Evolutionary conservation across 2,329 filamentous ascomycete species (phyloP), one percentile per base, ranked within the genome.

Genomic region (Pochonia chlamydosporia): DNA sequence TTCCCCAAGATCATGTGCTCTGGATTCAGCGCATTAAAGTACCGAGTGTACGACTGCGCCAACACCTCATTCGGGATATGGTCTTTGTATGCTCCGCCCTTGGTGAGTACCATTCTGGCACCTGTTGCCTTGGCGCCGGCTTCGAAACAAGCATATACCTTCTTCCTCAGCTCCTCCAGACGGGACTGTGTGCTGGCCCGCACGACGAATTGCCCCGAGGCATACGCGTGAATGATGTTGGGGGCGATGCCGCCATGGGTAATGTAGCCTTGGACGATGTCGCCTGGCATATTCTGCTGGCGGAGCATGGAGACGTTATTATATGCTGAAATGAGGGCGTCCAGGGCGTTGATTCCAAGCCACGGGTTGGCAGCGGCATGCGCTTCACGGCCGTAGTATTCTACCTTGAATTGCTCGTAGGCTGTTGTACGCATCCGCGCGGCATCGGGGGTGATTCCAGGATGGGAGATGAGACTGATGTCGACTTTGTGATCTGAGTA

Each of bases 281-380:
- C 72, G 8, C 71, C 39, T 0, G 76, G 74, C 60, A 71, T 66
- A 7, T 73, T 70, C 59, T 81, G 78, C 61, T 81, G 77, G 4
- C 78, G 70, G 24, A 81, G 66, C 9, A 75, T 64, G 0, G 73
- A 69, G 5, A 81, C 56, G 36, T 63, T 64, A 43, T 67, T 70
- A 54, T 74, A 75, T 5, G 64, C 70, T 1, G 67, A 64, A 3
- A 81, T 63, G 24, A 79, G 54, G 0, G 76, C 78, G 56, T 82
- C 78, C 1, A 81, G 68, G 0, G 78, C 77, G 55, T 81, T 81
- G 54, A 76, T 67, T 1, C 78, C 78, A 4, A 76, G 67, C 76
- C 76, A 81, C 0, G 77, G 78, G 26, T 68, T 73, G 1, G 71
- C 70, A 3, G 74, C 76, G 0, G 77, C 78, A 53, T 81, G 77